Percentiles rank a stretch among this genome's conserved stretches.
These are phyloP conservation scores for Candida ipomoeae DNA, from an alignment of 805 yeast species.

Conservation along the genomic window DNA sequence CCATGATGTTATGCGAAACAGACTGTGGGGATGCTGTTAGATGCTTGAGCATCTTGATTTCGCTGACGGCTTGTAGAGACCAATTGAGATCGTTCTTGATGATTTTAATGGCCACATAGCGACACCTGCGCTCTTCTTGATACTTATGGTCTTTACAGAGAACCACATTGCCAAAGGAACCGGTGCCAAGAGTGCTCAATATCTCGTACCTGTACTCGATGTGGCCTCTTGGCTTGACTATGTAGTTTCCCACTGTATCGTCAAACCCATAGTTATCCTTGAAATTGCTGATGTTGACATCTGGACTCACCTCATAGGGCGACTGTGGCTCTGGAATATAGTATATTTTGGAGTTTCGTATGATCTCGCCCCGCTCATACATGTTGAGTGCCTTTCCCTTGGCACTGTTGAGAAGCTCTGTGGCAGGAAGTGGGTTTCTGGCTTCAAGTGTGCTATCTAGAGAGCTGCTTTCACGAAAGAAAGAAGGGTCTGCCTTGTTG, in stretches of 20 bases:
- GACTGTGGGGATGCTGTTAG: conserved; percentile 23
- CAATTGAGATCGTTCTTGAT: conserved; percentile 70
- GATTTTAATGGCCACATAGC: conserved; percentile 69
- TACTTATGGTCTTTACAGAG: conserved; percentile 64
- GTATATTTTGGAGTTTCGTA: conserved; percentile 46
- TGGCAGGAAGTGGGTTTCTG: conserved; percentile 5
- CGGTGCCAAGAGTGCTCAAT: conserved; percentile 58
- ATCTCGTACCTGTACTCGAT: conserved; percentile 72
- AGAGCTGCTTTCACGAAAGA: conserved; percentile 20
- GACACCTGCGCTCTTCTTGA: conserved; percentile 11
- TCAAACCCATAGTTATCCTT: conserved; percentile 65
- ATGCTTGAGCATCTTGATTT: conserved; percentile 60
- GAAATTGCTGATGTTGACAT: conserved; percentile 36
- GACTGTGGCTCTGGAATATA: conserved; percentile 40
- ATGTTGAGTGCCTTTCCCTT: conserved; percentile 32
- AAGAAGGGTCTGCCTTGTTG: conserved; percentile 23
- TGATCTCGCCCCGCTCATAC: conserved; percentile 60
- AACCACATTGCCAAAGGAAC: conserved; percentile 79
- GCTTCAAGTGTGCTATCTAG: conserved; percentile 5
- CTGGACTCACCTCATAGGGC: conserved; percentile 8
- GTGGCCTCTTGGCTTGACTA: conserved; percentile 58
- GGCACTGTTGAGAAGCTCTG: conserved; percentile 4
- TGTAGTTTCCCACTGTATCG: conserved; percentile 62
- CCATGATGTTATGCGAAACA: conserved; percentile 36
- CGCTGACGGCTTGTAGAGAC: conserved; percentile 74